These are phyloP conservation scores for Kwoniella mangroviensis DNA, from an alignment of 768 basidiomycete species.

Conservation along the genomic window DNA sequence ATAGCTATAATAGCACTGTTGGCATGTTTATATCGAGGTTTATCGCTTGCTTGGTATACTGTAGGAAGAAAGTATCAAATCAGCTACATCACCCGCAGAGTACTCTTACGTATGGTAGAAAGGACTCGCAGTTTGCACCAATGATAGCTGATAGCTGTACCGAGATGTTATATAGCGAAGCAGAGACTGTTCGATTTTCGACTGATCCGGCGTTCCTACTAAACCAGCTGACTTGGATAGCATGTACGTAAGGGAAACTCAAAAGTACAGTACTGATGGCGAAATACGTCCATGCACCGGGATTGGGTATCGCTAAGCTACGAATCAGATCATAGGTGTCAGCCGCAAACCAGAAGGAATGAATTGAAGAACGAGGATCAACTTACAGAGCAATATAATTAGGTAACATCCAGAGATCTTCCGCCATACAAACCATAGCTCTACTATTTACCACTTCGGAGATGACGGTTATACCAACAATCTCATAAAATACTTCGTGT, in stretches of 20 bases:
- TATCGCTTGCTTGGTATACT: slow-evolving; percentile 29
- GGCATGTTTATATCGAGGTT: slow-evolving; percentile 37
- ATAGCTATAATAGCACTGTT: slow-evolving; percentile 55
- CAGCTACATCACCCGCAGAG: too few relatives aligned
- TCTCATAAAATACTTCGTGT: not conserved
- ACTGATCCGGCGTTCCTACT: slow-evolving; percentile 54
- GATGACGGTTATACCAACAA: slow-evolving; percentile 29
- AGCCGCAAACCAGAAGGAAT: not conserved
- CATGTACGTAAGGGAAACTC: slow-evolving; percentile 55
- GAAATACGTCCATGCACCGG: slow-evolving; percentile 52
- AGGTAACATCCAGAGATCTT: slow-evolving; percentile 56
- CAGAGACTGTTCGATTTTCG: slow-evolving; percentile 55
- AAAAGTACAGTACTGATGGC: slow-evolving; percentile 53
- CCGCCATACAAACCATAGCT: slow-evolving; percentile 37
- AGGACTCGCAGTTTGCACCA: slow-evolving; percentile 41
- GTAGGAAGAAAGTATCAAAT: not conserved
- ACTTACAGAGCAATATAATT: slow-evolving; percentile 48
- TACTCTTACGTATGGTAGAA: too few relatives aligned
- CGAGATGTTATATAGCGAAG: slow-evolving; percentile 55
- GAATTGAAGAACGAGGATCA: not conserved
- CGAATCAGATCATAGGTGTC: not conserved
- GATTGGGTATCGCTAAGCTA: slow-evolving; percentile 29
- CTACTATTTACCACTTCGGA: slow-evolving; percentile 38
- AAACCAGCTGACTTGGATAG: slow-evolving; percentile 56
- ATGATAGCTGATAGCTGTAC: slow-evolving; percentile 55